Percentiles rank a stretch among this genome's conserved stretches.
phyloP scores from a whole-genome alignment of 495 filamentous ascomycete genomes.

The Aspergillus ostianus region DNA sequence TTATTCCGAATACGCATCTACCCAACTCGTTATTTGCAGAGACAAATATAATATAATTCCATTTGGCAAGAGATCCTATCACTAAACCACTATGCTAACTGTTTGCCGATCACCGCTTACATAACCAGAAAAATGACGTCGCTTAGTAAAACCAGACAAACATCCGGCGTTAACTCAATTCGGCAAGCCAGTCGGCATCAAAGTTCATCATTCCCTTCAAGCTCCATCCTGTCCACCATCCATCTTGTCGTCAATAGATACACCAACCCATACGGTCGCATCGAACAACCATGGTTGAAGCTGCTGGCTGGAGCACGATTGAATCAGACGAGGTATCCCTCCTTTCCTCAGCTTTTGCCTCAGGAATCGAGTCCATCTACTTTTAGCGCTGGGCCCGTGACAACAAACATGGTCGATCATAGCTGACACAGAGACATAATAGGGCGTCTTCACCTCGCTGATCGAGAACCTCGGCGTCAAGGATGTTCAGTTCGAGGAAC shows the following conservation, averaged over 20 bases:
- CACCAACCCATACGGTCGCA: not conserved
- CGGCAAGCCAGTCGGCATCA: not conserved
- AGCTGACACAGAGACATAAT: slow-evolving; percentile 11
- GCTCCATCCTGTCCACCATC: not conserved
- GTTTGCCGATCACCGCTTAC: not conserved
- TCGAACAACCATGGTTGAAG: slow-evolving; percentile 34
- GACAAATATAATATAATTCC: no score
- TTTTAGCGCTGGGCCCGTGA: not conserved
- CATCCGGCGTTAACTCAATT: not conserved
- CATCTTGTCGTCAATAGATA: not conserved
- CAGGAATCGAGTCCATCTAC: slow-evolving; percentile 3
- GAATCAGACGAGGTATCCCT: slow-evolving; percentile 87
- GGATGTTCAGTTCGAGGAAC: slow-evolving; percentile 95
- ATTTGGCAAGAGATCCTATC: no score
- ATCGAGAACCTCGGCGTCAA: slow-evolving; percentile 87
- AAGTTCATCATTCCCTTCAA: not conserved
- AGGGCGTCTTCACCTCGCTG: slow-evolving; percentile 98
- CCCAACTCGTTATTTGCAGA: no score
- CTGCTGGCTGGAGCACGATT: slow-evolving; percentile 72
- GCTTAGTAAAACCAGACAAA: not conserved
- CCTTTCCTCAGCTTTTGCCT: not conserved
- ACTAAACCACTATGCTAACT: no score
- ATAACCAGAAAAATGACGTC: not conserved
- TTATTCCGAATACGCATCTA: no score
- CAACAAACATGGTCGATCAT: no score